Conservation (phyloP, 495 filamentous ascomycete species). For the Amorphotheca resinae region DNA sequence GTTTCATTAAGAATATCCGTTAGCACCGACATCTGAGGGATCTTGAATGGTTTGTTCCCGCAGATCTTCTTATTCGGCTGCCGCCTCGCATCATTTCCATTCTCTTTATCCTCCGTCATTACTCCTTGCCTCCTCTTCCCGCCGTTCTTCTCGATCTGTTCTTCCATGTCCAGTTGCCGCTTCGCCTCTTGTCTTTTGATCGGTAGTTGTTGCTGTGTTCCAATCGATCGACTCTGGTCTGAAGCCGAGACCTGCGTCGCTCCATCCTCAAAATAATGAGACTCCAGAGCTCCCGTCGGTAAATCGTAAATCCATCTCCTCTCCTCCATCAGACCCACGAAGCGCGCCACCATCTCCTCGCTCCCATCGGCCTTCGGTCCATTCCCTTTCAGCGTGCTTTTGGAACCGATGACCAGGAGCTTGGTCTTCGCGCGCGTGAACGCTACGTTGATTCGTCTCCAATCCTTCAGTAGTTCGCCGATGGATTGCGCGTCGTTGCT, state of each 20-base stretch:
- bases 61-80: conserved; percentile 9
- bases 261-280: conserved; percentile 49
- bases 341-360: conserved; percentile 62
- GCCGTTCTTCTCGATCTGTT: neutral
- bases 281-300: conserved; percentile 44
- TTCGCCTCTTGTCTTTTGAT: too few relatives aligned
- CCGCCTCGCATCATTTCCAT: neutral
- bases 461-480: conserved; percentile 83
- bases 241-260: conserved; percentile 26
- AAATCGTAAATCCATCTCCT: conserved; percentile 68
- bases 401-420: conserved; percentile 73
- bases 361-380: conserved; percentile 28
- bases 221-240: conserved; percentile 9
- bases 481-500: conserved; percentile 69
- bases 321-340: conserved; percentile 63
- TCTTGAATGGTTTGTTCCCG: conserved; percentile 28
- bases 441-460: conserved; percentile 88
- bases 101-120: conserved; percentile 7
- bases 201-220: conserved; percentile 13
- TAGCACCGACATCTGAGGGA: conserved; percentile 25
- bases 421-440: conserved; percentile 87
- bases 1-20: conserved; percentile 24
- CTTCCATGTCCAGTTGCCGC: neutral
- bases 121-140: conserved; percentile 8
- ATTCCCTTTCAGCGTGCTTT: conserved; percentile 49